phyloP scores from a whole-genome alignment of 495 filamentous ascomycete genomes.

The Trichoderma virens region DNA sequence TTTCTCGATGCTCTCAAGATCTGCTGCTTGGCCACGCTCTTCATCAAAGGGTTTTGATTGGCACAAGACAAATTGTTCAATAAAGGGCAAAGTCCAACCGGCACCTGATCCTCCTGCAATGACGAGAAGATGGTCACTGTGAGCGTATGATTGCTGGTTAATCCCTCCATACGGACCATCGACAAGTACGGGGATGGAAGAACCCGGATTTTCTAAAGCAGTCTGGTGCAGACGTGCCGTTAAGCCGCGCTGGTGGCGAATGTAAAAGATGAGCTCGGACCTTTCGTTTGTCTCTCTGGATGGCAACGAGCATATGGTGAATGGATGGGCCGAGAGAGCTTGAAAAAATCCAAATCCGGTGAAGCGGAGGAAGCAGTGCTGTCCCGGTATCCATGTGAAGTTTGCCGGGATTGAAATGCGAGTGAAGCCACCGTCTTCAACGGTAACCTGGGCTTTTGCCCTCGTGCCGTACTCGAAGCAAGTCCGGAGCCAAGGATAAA shows the following conservation, averaged over 20 bases:
- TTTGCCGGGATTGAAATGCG: constrained; percentile 39
- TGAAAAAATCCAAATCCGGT: constrained; percentile 47
- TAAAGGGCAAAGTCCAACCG: constrained; percentile 41
- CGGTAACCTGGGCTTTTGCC: constrained; percentile 36
- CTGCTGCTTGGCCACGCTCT: not conserved
- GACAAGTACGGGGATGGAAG: constrained; percentile 53
- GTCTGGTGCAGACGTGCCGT: constrained; percentile 18
- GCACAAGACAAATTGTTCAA: constrained; percentile 14
- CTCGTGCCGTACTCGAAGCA: constrained; percentile 36
- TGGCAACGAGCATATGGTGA: constrained; percentile 65
- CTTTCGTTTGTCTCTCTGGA: not conserved
- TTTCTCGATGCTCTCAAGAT: not conserved
- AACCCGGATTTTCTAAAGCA: constrained; percentile 10
- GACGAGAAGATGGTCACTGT: constrained; percentile 35
- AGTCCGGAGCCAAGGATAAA: constrained; percentile 36
- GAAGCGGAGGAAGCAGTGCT: constrained; percentile 75
- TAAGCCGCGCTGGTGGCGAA: constrained; percentile 20
- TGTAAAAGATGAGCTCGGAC: constrained; percentile 19
- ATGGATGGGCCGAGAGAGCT: constrained; percentile 65
- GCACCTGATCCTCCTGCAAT: constrained; percentile 49
- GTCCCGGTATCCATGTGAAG: constrained; percentile 66
- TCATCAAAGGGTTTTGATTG: not conserved
- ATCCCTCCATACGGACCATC: constrained; percentile 74
- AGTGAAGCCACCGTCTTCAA: constrained; percentile 34
- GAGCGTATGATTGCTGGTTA: constrained; percentile 13